phyloP scores from a whole-genome alignment of 140 eudicot species.

The Stevia rebaudiana region DNA sequence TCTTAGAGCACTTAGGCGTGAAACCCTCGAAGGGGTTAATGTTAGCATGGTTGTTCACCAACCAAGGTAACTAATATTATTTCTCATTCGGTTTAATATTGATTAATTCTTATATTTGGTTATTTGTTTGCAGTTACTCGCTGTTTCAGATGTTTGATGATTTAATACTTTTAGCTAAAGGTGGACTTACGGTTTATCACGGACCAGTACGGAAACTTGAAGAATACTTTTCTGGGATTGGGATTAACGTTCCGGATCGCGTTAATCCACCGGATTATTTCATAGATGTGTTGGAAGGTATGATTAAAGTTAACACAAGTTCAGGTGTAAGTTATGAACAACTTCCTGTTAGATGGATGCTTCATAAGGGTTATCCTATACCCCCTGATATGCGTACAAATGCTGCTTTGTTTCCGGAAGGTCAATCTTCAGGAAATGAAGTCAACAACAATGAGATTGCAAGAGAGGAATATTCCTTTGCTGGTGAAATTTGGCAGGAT shows the following conservation, averaged over 20 bases:
- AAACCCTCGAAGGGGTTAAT: constrained; percentile 79
- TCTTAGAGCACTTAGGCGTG: constrained; percentile 82
- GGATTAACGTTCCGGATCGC: constrained; percentile 75
- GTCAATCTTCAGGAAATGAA: constrained; percentile 16
- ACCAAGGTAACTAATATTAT: constrained; percentile 55
- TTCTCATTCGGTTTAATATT: neutral
- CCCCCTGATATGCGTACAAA: constrained; percentile 67
- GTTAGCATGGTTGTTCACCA: constrained; percentile 96
- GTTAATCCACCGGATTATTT: constrained; percentile 88
- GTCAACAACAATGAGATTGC: constrained; percentile 7
- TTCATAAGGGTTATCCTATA: constrained; percentile 66
- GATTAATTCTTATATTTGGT: constrained; percentile 8
- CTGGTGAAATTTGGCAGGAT: constrained; percentile 96
- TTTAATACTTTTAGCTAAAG: constrained; percentile 85
- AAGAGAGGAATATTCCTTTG: constrained; percentile 65
- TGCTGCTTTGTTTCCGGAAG: constrained; percentile 27
- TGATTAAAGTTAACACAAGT: constrained; percentile 54
- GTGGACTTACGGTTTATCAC: constrained; percentile 79
- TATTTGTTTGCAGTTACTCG: constrained; percentile 58
- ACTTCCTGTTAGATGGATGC: constrained; percentile 88
- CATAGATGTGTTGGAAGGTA: constrained; percentile 78
- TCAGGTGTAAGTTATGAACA: constrained; percentile 49
- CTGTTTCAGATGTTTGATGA: constrained; percentile 81
- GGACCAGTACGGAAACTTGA: constrained; percentile 66
- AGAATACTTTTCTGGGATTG: constrained; percentile 69